Evolutionary conservation across 2,329 filamentous ascomycete species (phyloP), one percentile per base, ranked within the genome.

Genomic region (Neoarthrinium moseri): DNA sequence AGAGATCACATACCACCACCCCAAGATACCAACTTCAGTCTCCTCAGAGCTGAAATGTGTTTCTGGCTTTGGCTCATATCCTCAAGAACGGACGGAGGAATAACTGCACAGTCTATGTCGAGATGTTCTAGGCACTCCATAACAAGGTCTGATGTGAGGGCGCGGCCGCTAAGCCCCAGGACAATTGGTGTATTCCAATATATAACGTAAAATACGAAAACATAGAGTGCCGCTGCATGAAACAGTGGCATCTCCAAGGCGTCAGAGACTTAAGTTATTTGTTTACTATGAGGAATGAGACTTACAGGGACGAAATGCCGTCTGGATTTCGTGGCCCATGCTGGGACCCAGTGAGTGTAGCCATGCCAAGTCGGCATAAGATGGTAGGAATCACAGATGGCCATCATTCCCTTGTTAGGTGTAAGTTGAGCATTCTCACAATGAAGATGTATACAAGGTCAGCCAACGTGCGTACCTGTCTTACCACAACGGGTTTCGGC

Each of bases 61-160:
- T 65, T 54, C 0, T 64, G 54, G 10, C 49, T 58, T 23, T 66
- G 56, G 39, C 64, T 66, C 55, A 77, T 60, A 2, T 75, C 71
- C 36, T 74, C 72, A 1, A 77, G 44, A 13, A 74, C 60, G 0
- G 67, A 62, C 0, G 72, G 72, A 2, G 70, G 61, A 8, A 70
- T 47, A 0, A 67, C 12, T 0, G 58, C 47, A 2, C 56, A 53
- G 12, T 69, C 57, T 1, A 58, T 53, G 1, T 57, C 47, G 4
- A 56, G 50, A 17, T 64, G 26, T 0, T 58, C 30, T 3, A 71
- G 35, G 8, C 61, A 63, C 7, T 68, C 61, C 1, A 60, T 17
- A 1, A 64, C 57, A 1, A 66, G 41, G n/a, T 69, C 66, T 0
- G 65, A 47, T 0, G 61, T 66, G 2, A 72, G 41, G 1, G 68